A percentile compares a stretch with the other conserved stretches of the same genome.
These are phyloP conservation scores for Hypomontagnella monticulosa DNA, from an alignment of 495 filamentous ascomycete genomes.

Conservation along the genomic window DNA sequence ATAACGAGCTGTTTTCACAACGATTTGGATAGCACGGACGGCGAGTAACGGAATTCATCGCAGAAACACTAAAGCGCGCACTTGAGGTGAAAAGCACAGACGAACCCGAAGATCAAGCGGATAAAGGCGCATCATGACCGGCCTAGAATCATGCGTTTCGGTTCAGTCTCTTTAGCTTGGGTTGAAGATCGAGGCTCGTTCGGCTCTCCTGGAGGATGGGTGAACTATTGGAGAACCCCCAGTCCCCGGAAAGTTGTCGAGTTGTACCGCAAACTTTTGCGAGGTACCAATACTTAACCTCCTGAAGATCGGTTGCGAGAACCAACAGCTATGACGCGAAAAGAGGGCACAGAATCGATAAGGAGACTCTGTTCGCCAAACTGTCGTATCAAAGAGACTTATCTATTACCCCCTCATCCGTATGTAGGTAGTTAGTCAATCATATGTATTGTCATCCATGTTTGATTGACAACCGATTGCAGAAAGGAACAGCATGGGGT, in stretches of 20 bases:
- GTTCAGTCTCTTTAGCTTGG: conserved; percentile 5
- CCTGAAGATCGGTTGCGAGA: conserved; percentile 26
- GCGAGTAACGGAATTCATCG: conserved; percentile 3
- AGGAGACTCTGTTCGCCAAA: conserved; percentile 2
- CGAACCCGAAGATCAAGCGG: conserved; percentile 30
- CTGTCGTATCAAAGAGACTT: conserved; percentile 22
- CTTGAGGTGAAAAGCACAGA: conserved; percentile 23
- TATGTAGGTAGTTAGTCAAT: neutral
- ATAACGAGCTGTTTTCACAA: neutral
- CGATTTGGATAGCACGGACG: neutral
- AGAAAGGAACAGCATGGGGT: conserved; percentile 15
- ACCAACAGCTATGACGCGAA: conserved; percentile 16
- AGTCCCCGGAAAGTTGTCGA: neutral
- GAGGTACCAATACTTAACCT: conserved; percentile 36
- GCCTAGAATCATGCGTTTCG: conserved; percentile 35
- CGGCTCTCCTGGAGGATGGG: conserved; percentile 22
- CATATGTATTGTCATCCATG: conserved; percentile 14
- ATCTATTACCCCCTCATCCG: conserved; percentile 11
- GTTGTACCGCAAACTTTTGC: conserved; percentile 33
- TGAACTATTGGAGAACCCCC: conserved; percentile 26
- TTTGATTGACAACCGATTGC: conserved; percentile 24
- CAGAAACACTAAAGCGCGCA: conserved; percentile 19
- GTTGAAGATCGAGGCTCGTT: conserved; percentile 20
- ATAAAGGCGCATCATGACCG: conserved; percentile 30
- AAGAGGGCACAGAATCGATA: conserved; percentile 12